phyloP scores from a whole-genome alignment of 345 rosid genomes.

The Pistacia integerrima region DNA sequence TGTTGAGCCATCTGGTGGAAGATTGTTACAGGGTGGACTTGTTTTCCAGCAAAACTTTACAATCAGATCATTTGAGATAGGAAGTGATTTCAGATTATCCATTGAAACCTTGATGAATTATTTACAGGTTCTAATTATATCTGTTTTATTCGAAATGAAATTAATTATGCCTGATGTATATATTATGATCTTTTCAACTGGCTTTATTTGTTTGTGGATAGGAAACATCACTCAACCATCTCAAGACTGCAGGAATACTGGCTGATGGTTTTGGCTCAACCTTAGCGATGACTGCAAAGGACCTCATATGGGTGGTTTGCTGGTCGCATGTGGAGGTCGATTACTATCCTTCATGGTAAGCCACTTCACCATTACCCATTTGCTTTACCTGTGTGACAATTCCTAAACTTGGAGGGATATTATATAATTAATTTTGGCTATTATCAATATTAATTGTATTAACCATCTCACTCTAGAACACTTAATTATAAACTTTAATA shows the following conservation, averaged over 20 bases:
- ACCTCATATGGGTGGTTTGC: constrained; percentile 28
- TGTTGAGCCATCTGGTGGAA: constrained; percentile 7
- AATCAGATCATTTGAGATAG: constrained; percentile 34
- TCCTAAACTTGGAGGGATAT: too few species aligned
- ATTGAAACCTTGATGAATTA: constrained; percentile 22
- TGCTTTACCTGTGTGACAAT: too few species aligned
- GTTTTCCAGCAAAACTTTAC: constrained; percentile 27
- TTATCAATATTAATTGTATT: too few species aligned
- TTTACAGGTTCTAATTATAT: constrained; percentile 18
- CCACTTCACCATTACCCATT: too few species aligned
- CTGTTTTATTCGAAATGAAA: background rate
- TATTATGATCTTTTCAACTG: too few species aligned
- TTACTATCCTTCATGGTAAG: constrained; percentile 35
- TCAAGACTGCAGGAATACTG: background rate
- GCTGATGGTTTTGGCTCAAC: constrained; percentile 37
- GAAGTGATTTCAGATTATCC: background rate
- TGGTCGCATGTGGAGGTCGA: constrained; percentile 16
- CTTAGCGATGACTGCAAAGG: constrained; percentile 24
- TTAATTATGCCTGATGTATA: too few species aligned
- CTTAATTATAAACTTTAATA: too few species aligned
- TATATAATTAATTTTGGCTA: too few species aligned
- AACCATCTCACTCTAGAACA: too few species aligned
- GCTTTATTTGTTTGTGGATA: background rate
- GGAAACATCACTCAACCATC: constrained; percentile 35
- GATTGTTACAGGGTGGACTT: constrained; percentile 22